Conservation (phyloP, 2,329 filamentous ascomycete genomes). For the Trichoderma sp. region DNA sequence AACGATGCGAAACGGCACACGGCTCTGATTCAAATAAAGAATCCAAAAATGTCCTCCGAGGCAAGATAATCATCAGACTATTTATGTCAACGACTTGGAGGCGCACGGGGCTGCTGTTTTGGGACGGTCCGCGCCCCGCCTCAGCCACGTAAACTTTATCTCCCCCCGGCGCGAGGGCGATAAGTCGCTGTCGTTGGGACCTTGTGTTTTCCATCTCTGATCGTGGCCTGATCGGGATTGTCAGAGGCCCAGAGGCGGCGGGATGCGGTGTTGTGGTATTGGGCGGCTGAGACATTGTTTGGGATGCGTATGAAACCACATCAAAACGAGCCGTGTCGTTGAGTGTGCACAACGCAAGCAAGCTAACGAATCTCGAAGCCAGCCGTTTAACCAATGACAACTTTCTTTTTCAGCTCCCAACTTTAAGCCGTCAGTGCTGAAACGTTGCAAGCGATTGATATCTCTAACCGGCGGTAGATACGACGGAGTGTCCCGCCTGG, state of each 20-base stretch:
- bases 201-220: background rate
- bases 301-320: background rate
- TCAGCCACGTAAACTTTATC: slow-evolving; percentile 21
- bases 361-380: background rate
- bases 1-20: background rate
- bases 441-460: slow-evolving; percentile 1
- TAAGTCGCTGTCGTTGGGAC: background rate
- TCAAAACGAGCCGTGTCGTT: too few relatives aligned
- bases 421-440: background rate
- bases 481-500: background rate
- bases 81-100: slow-evolving; percentile 8
- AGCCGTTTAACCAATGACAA: background rate
- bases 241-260: background rate
- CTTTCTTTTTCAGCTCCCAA: background rate
- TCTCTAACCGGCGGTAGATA: background rate
- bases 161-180: background rate
- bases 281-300: slow-evolving; percentile 9
- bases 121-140: slow-evolving; percentile 28
- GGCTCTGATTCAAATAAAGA: background rate
- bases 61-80: slow-evolving; percentile 2
- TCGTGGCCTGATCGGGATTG: slow-evolving; percentile 17
- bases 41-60: background rate
- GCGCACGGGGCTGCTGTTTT: slow-evolving; percentile 27
- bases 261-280: slow-evolving; percentile 5
- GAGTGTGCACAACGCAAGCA: background rate